Evolutionary conservation across 768 basidiomycete genomes (phyloP), one percentile per base, ranked within the genome.

Genomic region (Lactarius deliciosus): DNA sequence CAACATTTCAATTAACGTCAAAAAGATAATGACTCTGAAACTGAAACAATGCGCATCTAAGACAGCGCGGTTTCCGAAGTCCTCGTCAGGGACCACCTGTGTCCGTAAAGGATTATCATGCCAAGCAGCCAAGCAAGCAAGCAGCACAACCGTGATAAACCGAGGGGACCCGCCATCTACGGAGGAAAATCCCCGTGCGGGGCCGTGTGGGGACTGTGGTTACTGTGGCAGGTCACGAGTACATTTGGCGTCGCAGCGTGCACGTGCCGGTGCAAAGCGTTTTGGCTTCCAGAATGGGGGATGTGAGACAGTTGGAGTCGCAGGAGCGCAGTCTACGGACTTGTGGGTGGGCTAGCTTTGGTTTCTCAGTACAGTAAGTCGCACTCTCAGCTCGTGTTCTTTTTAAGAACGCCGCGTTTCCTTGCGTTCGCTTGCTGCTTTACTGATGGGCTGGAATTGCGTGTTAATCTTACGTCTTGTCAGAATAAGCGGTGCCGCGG

Each of bases 31-130:
- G 50, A 15, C 22, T 28, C 25, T 22, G 50, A 50, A 53, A 53
- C 50, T 7, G 50, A 25, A 53, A 53, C 50, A 25, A 22, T 15
- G 50, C 13, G 22, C 50, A 28, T 25, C 22, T 7, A 13, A 50
- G 47, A 50, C n/a, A 50, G 47, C 22, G 47, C 50, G 50, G 50
- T 53, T n/a, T n/a, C 50, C 50, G 50, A 53, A 53, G 50, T 53
- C 50, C 50, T 53, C 50, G 50, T 53, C 50, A 53, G 50, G 50
- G 50, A 28, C 50, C 50, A 16, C 13, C 11, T 53, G 13, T 53
- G 13, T 53, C 50, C 22, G 50, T 25, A 53, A 16, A 6, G 2
- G 47, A 47, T 20, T 47, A 47, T 25, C 50, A 6, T 53, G 50
- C 50, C 50, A 53, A 53, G 22, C 25, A 53, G 25, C 50, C 22